These are phyloP conservation scores for Aspergillus niger DNA, from an alignment of 2,329 filamentous ascomycete genomes.

Conservation along the genomic window DNA sequence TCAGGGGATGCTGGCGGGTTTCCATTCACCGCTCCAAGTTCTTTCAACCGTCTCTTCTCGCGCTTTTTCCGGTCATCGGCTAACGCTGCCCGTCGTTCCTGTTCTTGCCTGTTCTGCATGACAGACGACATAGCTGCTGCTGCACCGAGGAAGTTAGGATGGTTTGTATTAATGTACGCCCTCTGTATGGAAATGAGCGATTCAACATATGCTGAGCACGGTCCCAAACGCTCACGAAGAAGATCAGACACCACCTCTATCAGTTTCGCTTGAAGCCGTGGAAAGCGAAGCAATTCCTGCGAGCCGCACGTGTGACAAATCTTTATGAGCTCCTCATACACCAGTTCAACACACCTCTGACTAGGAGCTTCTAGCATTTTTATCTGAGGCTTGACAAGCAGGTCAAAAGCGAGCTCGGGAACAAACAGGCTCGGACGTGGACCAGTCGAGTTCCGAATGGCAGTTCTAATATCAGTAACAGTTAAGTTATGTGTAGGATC, in stretches of 20 bases:
- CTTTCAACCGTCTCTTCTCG: conserved; percentile 79
- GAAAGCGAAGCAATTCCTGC: conserved; percentile 87
- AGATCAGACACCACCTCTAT: conserved; percentile 98
- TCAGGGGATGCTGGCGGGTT: conserved; percentile 60
- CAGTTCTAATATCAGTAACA: conserved; percentile 90
- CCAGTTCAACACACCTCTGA: conserved; percentile 94
- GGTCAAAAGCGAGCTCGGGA: conserved; percentile 94
- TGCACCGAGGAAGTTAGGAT: conserved; percentile 96
- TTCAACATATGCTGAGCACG: conserved; percentile 87
- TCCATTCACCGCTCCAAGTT: conserved; percentile 76
- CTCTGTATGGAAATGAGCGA: conserved; percentile 96
- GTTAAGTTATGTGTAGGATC: conserved; percentile 95
- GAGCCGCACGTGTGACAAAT: conserved; percentile 98
- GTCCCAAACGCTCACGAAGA: conserved; percentile 85
- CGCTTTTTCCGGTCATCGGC: conserved; percentile 85
- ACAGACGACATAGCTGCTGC: conserved; percentile 97
- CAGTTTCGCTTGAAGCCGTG: conserved; percentile 89
- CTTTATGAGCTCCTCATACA: conserved; percentile 98
- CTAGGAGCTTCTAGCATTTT: conserved; percentile 93
- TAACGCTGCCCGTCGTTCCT: conserved; percentile 77
- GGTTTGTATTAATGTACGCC: conserved; percentile 99
- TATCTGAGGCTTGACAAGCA: conserved; percentile 97
- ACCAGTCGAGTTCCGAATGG: conserved; percentile 96
- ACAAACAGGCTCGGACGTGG: conserved; percentile 95
- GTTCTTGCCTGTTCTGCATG: conserved; percentile 90